Evolutionary conservation across 2,329 filamentous ascomycete genomes (phyloP).

Genomic region (Colletotrichum chlorophyti): DNA sequence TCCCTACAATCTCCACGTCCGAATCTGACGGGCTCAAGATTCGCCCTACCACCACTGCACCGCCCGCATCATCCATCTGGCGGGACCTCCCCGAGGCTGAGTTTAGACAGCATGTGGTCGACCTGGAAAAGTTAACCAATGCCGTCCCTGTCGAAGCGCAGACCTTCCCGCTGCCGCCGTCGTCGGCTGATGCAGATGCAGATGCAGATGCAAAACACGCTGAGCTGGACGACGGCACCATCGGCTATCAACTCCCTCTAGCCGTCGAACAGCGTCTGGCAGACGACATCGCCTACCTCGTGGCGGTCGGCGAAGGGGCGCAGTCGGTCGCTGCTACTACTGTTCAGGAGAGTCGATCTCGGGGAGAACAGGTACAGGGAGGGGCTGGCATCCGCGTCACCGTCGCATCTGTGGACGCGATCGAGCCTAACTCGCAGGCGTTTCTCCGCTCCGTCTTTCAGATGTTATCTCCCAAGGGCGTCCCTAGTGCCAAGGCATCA

Average conservation of each 20-base stretch:
- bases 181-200: neutral
- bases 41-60: conserved; percentile 17
- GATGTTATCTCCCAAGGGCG: neutral
- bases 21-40: neutral
- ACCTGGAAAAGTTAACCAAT: conserved; percentile 26
- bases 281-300: conserved; percentile 25
- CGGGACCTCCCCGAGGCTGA: conserved; percentile 8
- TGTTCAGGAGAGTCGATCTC: conserved; percentile 12
- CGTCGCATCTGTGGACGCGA: conserved; percentile 27
- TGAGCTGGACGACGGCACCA: neutral
- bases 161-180: conserved; percentile 1
- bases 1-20: neutral
- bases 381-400: conserved; percentile 13
- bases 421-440: conserved; percentile 18
- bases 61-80: conserved; percentile 24
- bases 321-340: conserved; percentile 30
- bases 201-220: neutral
- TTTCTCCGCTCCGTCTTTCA: conserved; percentile 24
- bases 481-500: conserved; percentile 6
- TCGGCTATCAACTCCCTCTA: conserved; percentile 7
- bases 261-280: conserved; percentile 23
- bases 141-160: conserved; percentile 23
- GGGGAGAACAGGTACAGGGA: neutral
- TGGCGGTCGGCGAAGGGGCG: conserved; percentile 28
- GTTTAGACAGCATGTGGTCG: conserved; percentile 23